Evolutionary conservation across 208 protist genomes (phyloP).

Genomic region (Acanthamoeba castellanii): DNA sequence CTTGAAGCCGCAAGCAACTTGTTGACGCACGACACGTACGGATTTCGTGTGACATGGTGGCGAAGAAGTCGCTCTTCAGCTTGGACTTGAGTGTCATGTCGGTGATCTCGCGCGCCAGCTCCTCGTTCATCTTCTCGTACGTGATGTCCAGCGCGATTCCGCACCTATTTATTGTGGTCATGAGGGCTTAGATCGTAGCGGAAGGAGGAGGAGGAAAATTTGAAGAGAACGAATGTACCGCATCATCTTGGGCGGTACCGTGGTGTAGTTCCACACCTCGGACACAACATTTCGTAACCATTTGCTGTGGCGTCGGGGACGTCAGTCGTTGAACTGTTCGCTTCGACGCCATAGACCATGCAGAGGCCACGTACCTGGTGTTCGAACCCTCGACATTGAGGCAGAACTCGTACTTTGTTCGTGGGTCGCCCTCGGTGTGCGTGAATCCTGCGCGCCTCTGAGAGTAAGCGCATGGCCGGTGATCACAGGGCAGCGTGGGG

Average conservation of each 20-base stretch:
- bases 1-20: not conserved
- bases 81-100: slow-evolving; percentile 56
- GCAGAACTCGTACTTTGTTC: slow-evolving; percentile 55
- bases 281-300: slow-evolving; percentile 39
- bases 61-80: slow-evolving; percentile 54
- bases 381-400: slow-evolving; percentile 5
- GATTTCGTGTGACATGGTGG: slow-evolving; percentile 47
- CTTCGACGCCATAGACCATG: not conserved
- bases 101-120: slow-evolving; percentile 41
- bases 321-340: not conserved
- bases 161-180: not conserved
- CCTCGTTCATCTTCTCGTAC: slow-evolving; percentile 61
- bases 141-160: slow-evolving; percentile 51
- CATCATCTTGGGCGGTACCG: slow-evolving; percentile 19
- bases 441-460: not conserved
- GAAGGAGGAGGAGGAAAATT: not conserved
- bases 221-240: not conserved
- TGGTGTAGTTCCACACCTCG: slow-evolving; percentile 46
- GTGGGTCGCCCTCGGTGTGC: slow-evolving; percentile 30
- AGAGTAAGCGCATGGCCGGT: not conserved
- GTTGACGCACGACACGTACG: not conserved
- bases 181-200: not conserved
- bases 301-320: not conserved
- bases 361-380: not conserved
- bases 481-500: not conserved